Evolutionary conservation across 2,329 filamentous ascomycete genomes (phyloP).

Genomic region (Macrophomina tecta): DNA sequence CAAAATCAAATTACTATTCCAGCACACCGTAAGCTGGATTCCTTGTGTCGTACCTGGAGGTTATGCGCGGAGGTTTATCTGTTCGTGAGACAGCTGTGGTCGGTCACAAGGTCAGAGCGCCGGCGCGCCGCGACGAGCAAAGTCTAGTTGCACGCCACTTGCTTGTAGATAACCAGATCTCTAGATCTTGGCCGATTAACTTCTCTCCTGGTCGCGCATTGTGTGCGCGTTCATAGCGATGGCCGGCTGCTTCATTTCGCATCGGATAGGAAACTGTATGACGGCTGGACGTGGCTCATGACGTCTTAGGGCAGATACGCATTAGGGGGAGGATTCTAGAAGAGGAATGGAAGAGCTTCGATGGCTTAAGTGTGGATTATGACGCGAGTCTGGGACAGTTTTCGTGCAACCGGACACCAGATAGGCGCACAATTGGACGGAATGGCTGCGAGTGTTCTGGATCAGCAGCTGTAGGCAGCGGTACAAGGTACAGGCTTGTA

Average conservation of each 20-base stretch:
- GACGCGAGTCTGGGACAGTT: constrained; percentile 13
- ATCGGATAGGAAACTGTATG: background rate
- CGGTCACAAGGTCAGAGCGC: too few relatives aligned
- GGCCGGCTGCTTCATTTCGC: background rate
- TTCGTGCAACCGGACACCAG: constrained; percentile 4
- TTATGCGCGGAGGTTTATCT: too few relatives aligned
- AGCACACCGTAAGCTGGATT: too few relatives aligned
- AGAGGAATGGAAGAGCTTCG: constrained; percentile 20
- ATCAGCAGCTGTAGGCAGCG: background rate
- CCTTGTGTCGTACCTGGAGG: too few relatives aligned
- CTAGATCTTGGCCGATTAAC: background rate
- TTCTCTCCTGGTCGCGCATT: background rate
- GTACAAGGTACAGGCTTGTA: constrained; percentile 15
- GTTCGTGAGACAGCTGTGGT: too few relatives aligned
- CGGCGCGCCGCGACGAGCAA: too few relatives aligned
- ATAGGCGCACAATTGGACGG: constrained; percentile 16
- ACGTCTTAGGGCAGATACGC: constrained; percentile 6
- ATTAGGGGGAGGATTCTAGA: constrained; percentile 14
- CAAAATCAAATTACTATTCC: too few relatives aligned
- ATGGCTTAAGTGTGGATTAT: background rate
- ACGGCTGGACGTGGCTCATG: constrained; percentile 13
- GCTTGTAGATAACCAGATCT: too few relatives aligned
- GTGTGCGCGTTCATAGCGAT: background rate
- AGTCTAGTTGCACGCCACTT: too few relatives aligned
- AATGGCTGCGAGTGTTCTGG: background rate